Conservation (phyloP, 2,329 filamentous ascomycete genomes). For the Fusarium sp. region DNA sequence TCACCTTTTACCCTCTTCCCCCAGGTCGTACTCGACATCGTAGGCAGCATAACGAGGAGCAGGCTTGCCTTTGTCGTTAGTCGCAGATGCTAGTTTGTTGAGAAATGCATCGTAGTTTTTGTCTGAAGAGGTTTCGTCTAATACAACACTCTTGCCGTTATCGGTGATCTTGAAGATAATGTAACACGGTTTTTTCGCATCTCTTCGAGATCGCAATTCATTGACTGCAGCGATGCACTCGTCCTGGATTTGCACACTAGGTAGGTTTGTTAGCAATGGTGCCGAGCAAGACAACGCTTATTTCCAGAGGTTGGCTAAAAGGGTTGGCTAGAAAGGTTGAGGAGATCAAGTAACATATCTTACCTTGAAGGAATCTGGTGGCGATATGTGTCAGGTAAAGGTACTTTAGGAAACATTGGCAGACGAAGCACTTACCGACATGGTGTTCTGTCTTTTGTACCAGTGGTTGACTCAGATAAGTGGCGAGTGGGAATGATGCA, state of each 20-base stretch:
- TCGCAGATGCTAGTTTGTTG: not conserved
- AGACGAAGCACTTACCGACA: too few relatives aligned
- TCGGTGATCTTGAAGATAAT: conserved; percentile 20
- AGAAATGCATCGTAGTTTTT: conserved; percentile 9
- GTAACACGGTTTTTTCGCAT: conserved; percentile 3
- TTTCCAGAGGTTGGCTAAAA: too few relatives aligned
- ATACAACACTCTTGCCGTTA: conserved; percentile 1
- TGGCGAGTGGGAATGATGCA: too few relatives aligned
- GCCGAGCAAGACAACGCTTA: too few relatives aligned
- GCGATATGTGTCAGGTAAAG: too few relatives aligned
- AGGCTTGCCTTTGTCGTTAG: not conserved
- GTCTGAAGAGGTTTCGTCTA: conserved; percentile 4
- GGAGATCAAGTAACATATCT: too few relatives aligned
- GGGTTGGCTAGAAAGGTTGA: too few relatives aligned
- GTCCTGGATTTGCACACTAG: conserved; percentile 1
- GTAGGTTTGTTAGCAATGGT: not conserved
- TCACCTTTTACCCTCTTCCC: conserved; percentile 14
- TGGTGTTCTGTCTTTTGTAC: too few relatives aligned
- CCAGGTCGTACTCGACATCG: conserved; percentile 17
- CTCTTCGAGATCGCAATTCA: conserved; percentile 1
- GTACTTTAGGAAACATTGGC: too few relatives aligned
- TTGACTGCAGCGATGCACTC: conserved; percentile 9
- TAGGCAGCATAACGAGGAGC: conserved; percentile 21
- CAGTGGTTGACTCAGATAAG: too few relatives aligned
- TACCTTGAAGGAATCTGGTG: not conserved